Evolutionary conservation across 2,329 filamentous ascomycete species (phyloP), one percentile per base, ranked within the genome.

Genomic region (Cryoendolithus antarcticus): DNA sequence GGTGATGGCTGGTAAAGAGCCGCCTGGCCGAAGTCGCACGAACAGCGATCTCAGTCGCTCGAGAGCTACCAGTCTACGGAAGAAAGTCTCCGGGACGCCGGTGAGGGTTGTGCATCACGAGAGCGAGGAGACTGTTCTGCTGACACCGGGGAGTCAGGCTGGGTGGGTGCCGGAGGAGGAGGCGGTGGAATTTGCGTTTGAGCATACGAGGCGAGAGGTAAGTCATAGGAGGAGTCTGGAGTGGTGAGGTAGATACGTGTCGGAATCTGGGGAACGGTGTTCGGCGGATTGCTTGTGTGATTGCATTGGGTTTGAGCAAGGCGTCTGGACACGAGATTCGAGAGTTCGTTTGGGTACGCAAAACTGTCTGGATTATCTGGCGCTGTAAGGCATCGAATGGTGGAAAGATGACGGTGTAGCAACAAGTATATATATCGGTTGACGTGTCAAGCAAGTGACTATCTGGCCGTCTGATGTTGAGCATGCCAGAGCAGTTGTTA

Each of bases 1-100:
- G 58, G 71, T 94, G 43, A 95, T 95, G 88, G 82, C 82, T 47
- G 88, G 86, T 48, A 91, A 88, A 58, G 75, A 83, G 29, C 74
- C 76, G 27, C 77, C 81, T 12, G 49, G 47, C 3, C 66, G 78
- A 39, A 80, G 74, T 47, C 66, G 67, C 29, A 82, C 76, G 53
- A 48, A 48, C 35, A 66, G 70, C 30, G 67, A 40, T 1, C 30
- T 58, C 4, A 63, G 59, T 47, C 67, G 64, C 40, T 57, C 52
- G 21, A 43, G 46, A 12, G 43, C 48, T 41, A 15, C 32, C 33
- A 37, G 45, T 39, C 42, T 42, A 32, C 39, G 41, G 39, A 33
- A 32, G 11, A 36, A 32, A 3, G 34, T 40, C 1, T 39, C 52
- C 6, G 55, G 54, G 3, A 44, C 62, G 35, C 60, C 62, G 39